A percentile compares a stretch with the other conserved stretches of the same genome.
These are phyloP conservation scores for Bonia amplexicaulis DNA, from an alignment of 176 grass and related monocot genomes.

Conservation along the genomic window DNA sequence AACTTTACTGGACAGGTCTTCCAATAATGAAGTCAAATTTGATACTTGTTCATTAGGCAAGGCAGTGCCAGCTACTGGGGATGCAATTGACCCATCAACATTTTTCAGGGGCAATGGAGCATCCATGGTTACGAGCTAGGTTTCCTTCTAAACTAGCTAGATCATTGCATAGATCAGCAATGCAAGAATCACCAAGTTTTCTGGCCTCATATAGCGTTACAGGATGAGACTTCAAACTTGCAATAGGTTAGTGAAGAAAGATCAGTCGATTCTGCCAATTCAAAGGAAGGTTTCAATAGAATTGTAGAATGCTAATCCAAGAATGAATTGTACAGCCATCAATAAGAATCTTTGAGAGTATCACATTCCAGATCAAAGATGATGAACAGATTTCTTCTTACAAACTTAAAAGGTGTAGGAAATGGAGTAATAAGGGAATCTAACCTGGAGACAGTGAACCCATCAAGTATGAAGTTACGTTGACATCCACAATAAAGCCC, in stretches of 20 bases:
- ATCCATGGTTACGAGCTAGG: constrained; percentile 60
- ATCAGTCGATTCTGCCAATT: not conserved
- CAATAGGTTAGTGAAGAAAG: constrained; percentile 19
- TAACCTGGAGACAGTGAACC: constrained; percentile 92
- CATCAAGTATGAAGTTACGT: constrained; percentile 98
- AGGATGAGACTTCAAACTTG: constrained; percentile 86
- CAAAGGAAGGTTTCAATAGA: not conserved
- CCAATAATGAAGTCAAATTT: constrained; percentile 51
- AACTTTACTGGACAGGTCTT: constrained; percentile 48
- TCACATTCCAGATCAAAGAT: not conserved
- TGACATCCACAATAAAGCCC: constrained; percentile 93
- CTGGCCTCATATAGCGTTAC: constrained; percentile 94
- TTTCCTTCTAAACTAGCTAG: constrained; percentile 85
- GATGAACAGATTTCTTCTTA: not conserved
- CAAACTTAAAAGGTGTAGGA: not conserved
- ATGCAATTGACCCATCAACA: constrained; percentile 58
- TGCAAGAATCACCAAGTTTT: constrained; percentile 86
- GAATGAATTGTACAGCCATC: not conserved
- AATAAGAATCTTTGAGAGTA: not conserved
- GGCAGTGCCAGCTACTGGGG: not conserved
- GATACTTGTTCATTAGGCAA: constrained; percentile 40
- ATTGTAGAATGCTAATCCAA: not conserved
- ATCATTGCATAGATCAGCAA: constrained; percentile 74
- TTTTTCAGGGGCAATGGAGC: constrained; percentile 66
- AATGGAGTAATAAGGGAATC: not conserved